Percentiles rank a stretch among this genome's conserved stretches.
These are phyloP conservation scores for Diaporthe capsici DNA, from an alignment of 2,329 filamentous ascomycete genomes.

Conservation along the genomic window DNA sequence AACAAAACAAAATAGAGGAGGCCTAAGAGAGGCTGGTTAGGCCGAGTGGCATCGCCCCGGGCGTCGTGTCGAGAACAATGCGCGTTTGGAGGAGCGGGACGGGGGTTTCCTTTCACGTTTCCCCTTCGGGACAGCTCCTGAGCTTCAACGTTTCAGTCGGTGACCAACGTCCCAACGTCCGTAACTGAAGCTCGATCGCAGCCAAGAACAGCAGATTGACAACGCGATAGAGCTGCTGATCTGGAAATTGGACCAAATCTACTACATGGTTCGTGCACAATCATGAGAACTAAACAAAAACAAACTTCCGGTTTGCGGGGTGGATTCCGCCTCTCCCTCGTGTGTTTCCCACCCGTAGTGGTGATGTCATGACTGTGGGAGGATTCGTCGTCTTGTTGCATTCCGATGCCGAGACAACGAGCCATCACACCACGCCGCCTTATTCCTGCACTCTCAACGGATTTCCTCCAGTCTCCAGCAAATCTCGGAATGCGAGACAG, in stretches of 20 bases:
- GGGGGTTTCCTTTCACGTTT: slow-evolving; percentile 6
- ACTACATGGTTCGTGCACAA: background rate
- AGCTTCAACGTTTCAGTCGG: slow-evolving; percentile 31
- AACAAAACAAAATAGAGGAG: slow-evolving; percentile 25
- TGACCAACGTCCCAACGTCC: slow-evolving; percentile 2
- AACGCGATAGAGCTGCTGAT: background rate
- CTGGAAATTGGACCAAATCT: slow-evolving; percentile 16
- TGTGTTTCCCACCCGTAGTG: slow-evolving; percentile 28
- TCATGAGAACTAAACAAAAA: background rate
- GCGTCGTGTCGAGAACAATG: background rate
- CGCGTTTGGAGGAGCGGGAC: background rate
- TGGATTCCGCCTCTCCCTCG: slow-evolving; percentile 13
- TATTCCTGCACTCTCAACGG: background rate
- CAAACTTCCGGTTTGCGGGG: background rate
- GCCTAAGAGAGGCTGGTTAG: slow-evolving; percentile 13
- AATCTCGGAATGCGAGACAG: background rate
- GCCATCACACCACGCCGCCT: slow-evolving; percentile 13
- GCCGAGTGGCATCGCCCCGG: background rate
- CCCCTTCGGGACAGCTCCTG: slow-evolving; percentile 26
- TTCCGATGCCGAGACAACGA: slow-evolving; percentile 46
- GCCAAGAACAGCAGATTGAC: slow-evolving; percentile 3
- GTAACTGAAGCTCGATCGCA: slow-evolving; percentile 22
- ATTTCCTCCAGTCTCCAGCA: background rate
- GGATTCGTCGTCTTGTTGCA: slow-evolving; percentile 40
- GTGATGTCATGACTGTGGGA: slow-evolving; percentile 38